A percentile compares a stretch with the other conserved stretches of the same genome.
phyloP scores from a whole-genome alignment of 208 protist species.

The Phytomonas serpens region DNA sequence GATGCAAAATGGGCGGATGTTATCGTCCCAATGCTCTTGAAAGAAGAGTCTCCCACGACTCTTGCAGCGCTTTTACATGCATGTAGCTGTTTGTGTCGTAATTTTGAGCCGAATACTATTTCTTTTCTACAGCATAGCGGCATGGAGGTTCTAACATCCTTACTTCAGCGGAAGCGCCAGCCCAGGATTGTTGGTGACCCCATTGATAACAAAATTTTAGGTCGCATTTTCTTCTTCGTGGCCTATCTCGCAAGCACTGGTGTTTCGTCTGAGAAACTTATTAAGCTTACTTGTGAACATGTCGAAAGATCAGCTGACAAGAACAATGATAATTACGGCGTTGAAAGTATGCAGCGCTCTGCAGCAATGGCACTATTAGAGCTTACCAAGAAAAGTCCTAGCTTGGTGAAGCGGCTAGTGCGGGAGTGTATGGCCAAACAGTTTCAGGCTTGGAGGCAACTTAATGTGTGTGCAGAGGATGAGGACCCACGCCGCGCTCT shows the following conservation, averaged over 20 bases:
- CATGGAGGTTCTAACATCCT: conserved; percentile 15
- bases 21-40: conserved; percentile 17
- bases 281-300: conserved; percentile 19
- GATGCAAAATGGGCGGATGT: conserved; percentile 23
- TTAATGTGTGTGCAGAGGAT: conserved; percentile 20
- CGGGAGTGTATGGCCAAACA: conserved; percentile 23
- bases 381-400: conserved; percentile 23
- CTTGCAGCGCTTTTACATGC: conserved; percentile 45
- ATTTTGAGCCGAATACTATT: conserved; percentile 32
- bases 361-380: conserved; percentile 27
- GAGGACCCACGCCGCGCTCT: neutral
- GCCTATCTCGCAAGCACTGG: conserved; percentile 37
- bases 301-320: conserved; percentile 5
- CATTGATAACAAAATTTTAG: conserved; percentile 25
- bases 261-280: conserved; percentile 25
- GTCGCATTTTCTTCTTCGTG: conserved; percentile 40
- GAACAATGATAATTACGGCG: conserved; percentile 7
- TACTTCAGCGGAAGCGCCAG: neutral
- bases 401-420: conserved; percentile 20
- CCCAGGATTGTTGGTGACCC: neutral
- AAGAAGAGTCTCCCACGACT: conserved; percentile 11
- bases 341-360: conserved; percentile 29
- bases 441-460: conserved; percentile 23
- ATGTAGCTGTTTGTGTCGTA: conserved; percentile 64
- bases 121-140: conserved; percentile 33